These are phyloP conservation scores for Nothophoma quercina DNA, from an alignment of 2,329 filamentous ascomycete species.

Conservation along the genomic window DNA sequence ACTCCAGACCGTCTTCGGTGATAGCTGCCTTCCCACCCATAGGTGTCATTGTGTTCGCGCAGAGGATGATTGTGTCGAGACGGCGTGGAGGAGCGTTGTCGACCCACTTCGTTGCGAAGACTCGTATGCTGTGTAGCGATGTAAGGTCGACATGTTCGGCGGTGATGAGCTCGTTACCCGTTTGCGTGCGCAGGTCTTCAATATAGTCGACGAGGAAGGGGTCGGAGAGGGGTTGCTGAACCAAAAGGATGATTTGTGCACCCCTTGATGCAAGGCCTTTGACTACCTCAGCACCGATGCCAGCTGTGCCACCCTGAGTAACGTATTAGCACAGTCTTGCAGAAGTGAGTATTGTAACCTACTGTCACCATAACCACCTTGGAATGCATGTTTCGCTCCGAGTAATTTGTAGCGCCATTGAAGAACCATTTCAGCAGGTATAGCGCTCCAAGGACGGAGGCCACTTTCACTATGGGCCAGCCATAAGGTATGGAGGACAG, in stretches of 20 bases:
- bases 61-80: conserved; percentile 89
- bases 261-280: conserved; percentile 79
- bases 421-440: conserved; percentile 76
- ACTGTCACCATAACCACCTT: conserved; percentile 93
- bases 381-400: conserved; percentile 87
- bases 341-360: conserved; percentile 29
- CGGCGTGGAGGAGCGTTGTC: conserved; percentile 90
- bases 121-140: conserved; percentile 86
- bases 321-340: conserved; percentile 23
- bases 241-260: conserved; percentile 89
- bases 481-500: conserved; percentile 62
- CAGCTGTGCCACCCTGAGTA: conserved; percentile 81
- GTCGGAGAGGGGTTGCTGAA: conserved; percentile 80
- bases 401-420: conserved; percentile 74
- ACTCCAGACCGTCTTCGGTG: conserved; percentile 82
- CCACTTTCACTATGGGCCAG: conserved; percentile 60
- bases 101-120: conserved; percentile 97
- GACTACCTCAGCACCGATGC: conserved; percentile 82
- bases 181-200: conserved; percentile 79
- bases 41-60: conserved; percentile 79
- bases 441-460: conserved; percentile 61
- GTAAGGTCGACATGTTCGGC: conserved; percentile 92
- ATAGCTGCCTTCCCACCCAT: conserved; percentile 65
- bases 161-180: conserved; percentile 87
- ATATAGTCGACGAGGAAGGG: conserved; percentile 93